phyloP scores from a whole-genome alignment of 768 basidiomycete species.

The Phylloporus sp. region DNA sequence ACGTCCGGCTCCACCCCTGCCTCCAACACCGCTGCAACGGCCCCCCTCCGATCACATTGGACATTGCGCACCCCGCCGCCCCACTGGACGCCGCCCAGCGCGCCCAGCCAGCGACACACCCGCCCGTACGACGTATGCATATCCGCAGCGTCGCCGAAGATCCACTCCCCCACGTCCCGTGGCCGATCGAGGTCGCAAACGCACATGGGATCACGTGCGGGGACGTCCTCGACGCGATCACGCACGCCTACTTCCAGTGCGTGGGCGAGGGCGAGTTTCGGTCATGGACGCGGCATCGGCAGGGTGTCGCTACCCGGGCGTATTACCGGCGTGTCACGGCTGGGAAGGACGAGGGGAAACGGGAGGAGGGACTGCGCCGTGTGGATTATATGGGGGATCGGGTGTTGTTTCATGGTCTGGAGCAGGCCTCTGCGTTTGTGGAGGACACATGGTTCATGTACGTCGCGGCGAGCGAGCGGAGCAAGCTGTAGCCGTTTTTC shows the following conservation, averaged over 20 bases:
- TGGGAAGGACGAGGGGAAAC: no score
- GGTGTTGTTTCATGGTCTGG: conserved; percentile 50
- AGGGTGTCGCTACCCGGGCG: conserved; percentile 31
- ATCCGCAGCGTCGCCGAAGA: conserved; percentile 53
- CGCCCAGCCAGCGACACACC: conserved; percentile 63
- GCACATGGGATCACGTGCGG: conserved; percentile 43
- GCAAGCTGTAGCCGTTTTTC: neutral
- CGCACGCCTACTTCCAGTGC: conserved; percentile 38
- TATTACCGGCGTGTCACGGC: conserved; percentile 29
- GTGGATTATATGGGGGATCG: conserved; percentile 49
- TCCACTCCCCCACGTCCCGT: conserved; percentile 44
- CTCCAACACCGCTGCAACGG: conserved; percentile 43
- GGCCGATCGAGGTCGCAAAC: conserved; percentile 53
- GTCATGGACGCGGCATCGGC: conserved; percentile 25
- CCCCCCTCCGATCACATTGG: conserved; percentile 45
- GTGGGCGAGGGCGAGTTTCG: conserved; percentile 26
- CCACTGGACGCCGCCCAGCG: conserved; percentile 35
- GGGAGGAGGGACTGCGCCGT: conserved; percentile 33
- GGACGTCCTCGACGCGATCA: conserved; percentile 50
- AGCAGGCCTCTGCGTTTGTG: conserved; percentile 41
- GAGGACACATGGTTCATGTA: conserved; percentile 37
- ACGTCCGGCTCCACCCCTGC: conserved; percentile 55
- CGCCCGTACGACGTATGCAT: conserved; percentile 54
- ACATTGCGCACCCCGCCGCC: conserved; percentile 36
- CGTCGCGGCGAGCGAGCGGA: conserved; percentile 18